Evolutionary conservation across 2,329 filamentous ascomycete species (phyloP), one percentile per base, ranked within the genome.

Genomic region (Pestalotiopsis sp.): DNA sequence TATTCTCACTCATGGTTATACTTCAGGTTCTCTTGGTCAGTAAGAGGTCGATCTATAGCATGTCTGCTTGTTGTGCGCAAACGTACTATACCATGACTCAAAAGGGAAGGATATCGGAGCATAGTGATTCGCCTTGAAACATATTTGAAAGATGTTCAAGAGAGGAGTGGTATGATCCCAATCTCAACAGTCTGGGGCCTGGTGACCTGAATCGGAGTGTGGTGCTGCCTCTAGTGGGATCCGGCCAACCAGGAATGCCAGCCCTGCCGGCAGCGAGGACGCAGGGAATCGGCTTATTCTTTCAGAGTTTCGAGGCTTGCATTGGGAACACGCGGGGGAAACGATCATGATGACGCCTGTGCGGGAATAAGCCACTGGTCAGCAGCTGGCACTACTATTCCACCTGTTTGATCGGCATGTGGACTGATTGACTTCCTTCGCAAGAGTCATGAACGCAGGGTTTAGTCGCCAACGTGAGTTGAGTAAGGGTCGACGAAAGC

Each of bases 391-490:
- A n/a, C 45, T n/a, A n/a, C 20, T 52, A 52, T 52, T 23, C 45
- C 45, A 52, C 45, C 45, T 11, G 20, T 52, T n/a, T 17, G 17
- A 52, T 20, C 45, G 20, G 45, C 20, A 52, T 2, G 45, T 52
- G n/a, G 20, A 52, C 17, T n/a, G 45, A 36, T 36, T 36, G 31
- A 36, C 45, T 6, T 38, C 11, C n/a, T 38, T 5, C 13, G 36
- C 58, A 39, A 62, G 57, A 62, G 31, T 62, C 59, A 62, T 62
- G 59, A 62, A 39, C 31, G 1, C 59, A 39, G 27, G 25, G 59
- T 31, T 36, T 61, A 27, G 59, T 62, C 31, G 27, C 59, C 31
- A 62, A 62, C 25, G 4, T n/a, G 25, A 25, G 23, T 59, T 39
- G 20, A 20, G 31, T 36, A 39, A 11, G 59, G 27, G 36, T 62